Evolutionary conservation across 495 filamentous ascomycete species (phyloP), one percentile per base, ranked within the genome.

Genomic region (Elasticomyces elasticus): DNA sequence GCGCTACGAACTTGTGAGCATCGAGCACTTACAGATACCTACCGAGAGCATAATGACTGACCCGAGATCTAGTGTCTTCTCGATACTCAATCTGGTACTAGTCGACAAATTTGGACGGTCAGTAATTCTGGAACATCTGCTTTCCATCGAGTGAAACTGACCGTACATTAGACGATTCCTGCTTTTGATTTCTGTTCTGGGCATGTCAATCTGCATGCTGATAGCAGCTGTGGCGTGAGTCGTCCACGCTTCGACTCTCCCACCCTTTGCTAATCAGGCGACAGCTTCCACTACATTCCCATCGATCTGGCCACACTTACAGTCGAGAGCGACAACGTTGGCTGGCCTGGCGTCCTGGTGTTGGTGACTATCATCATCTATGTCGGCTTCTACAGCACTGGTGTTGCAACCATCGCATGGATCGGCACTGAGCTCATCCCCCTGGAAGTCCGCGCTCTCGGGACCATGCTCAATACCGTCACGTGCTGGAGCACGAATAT

Each of bases 371-470:
- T 58, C 38, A 45, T 56, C 26, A 1, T 53, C 49, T 54, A 58
- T 45, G 44, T 61, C 22, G 41, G 4, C 13, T 54, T 49, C 50
- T 54, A 27, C 44, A 35, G 31, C 35, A 38, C 11, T 25, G 44
- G 54, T 42, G 27, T 58, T 24, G 55, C 55, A 19, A 52, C 55
- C 6, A 58, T 58, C 24, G 50, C 35, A 15, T 58, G 55, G 55
- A 53, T 58, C 40, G 55, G 55, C 28, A 59, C 52, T 23, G 56
- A 59, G 38, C 35, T 59, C 13, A 54, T 55, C 26, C 52, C 56
- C 20, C 30, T 49, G 11, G 42, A 55, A 23, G 56, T 59, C 19
- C 53, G 56, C 7, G 56, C 56, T 13, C 26, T 59, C 1, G 56
- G 56, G 5, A 56, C 44, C 7, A 59, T 56, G 43, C 19, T 59